Evolutionary conservation across 176 grass and related monocot species (phyloP), one percentile per base, ranked within the genome.

Genomic region (Puya raimondii): DNA sequence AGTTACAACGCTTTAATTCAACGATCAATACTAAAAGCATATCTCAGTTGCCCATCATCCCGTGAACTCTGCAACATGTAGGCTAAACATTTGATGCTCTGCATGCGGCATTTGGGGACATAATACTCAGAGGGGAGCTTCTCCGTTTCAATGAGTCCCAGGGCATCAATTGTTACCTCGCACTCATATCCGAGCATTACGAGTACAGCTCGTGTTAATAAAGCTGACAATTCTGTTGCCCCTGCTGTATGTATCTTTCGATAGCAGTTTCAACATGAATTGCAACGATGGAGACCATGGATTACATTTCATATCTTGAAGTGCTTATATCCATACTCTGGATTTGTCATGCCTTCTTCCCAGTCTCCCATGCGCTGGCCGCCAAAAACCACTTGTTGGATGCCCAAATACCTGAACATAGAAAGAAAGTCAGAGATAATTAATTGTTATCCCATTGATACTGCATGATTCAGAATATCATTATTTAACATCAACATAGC

Each of bases 281-380:
- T 2, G 9, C 21, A 2, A 61, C 22, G 10, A 20, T 61, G 4
- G 15, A 59, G n/a, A 21, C 56, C 4, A 21, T 5, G 2, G 12
- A 52, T 53, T 4, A 66, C 12, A 51, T 74, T 20, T 85, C 67
- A 91, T 71, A 89, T 91, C 72, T 91, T 88, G 81, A 84, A 96
- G 70, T 86, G 81, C 65, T 80, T 96, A 74, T 96, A 91, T 74
- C 86, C 92, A 69, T 80, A 78, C 65, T 87, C 83, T 3, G 88
- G 51, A 67, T 69, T 91, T 17, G 79, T 92, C 83, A 91, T 91
- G 81, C 92, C 86, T 52, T 96, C 92, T 83, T 89, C 92, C 84
- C 79, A 92, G 73, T 92, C 88, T 12, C 86, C 92, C 69, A 87
- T 81, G 21, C 78, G 78, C 66, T 70, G 84, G 27, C 92, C 84